Conservation (phyloP, 2,329 filamentous ascomycete species). For the Colletotrichum sp. region DNA sequence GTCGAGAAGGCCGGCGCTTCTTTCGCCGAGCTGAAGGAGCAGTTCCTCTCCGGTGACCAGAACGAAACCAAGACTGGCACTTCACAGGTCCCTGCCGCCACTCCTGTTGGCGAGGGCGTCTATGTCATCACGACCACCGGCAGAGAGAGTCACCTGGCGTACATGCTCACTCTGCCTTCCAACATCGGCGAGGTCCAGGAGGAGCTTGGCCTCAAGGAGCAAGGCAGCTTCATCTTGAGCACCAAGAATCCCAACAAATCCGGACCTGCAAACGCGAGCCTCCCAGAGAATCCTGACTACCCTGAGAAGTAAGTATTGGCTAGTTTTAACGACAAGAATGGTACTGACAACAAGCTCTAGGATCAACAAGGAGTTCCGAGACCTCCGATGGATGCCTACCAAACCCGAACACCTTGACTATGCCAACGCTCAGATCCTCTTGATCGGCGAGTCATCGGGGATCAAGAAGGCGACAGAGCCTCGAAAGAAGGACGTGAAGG, state of each 20-base stretch:
- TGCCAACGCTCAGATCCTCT: slow-evolving; percentile 75
- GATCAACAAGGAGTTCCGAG: slow-evolving; percentile 73
- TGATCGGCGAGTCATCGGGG: slow-evolving; percentile 74
- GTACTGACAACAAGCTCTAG: slow-evolving; percentile 37
- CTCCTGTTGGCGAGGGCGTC: slow-evolving; percentile 82
- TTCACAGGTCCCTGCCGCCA: slow-evolving; percentile 71
- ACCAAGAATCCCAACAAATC: slow-evolving; percentile 79
- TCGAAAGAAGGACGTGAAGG: slow-evolving; percentile 59
- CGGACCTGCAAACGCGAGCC: slow-evolving; percentile 65
- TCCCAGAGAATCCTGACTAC: slow-evolving; percentile 72
- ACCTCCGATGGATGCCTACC: slow-evolving; percentile 76
- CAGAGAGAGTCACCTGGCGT: slow-evolving; percentile 77
- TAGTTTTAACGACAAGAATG: neutral
- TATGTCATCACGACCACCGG: slow-evolving; percentile 80
- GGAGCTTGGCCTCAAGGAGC: slow-evolving; percentile 72
- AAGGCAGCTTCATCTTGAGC: slow-evolving; percentile 79
- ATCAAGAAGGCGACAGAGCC: slow-evolving; percentile 61
- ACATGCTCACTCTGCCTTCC: slow-evolving; percentile 77
- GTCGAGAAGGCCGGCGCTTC: slow-evolving; percentile 75
- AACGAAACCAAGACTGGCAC: slow-evolving; percentile 83
- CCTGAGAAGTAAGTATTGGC: slow-evolving; percentile 64
- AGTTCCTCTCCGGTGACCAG: slow-evolving; percentile 69
- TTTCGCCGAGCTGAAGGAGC: slow-evolving; percentile 73
- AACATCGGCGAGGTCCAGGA: slow-evolving; percentile 75
- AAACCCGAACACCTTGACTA: slow-evolving; percentile 78